These are phyloP conservation scores for Panellus pusillus DNA, from an alignment of 768 basidiomycete species.

Conservation along the genomic window DNA sequence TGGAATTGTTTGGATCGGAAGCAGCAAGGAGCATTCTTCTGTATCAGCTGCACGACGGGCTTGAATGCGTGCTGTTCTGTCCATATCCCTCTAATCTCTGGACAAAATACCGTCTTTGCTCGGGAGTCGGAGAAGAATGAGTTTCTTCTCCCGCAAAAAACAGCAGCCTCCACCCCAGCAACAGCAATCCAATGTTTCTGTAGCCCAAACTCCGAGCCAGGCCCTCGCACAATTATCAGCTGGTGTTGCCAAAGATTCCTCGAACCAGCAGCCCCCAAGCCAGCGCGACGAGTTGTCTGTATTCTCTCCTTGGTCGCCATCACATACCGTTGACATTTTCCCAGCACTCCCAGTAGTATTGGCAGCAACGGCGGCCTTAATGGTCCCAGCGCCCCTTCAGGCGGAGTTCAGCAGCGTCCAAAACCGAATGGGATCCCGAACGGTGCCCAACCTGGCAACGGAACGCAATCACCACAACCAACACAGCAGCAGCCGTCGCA, in stretches of 20 bases:
- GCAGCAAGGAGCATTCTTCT: not conserved
- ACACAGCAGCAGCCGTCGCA: slow-evolving; percentile 24
- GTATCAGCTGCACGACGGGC: no score
- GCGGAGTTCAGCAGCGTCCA: slow-evolving; percentile 10
- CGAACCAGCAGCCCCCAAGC: slow-evolving; percentile 29
- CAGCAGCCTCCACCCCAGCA: slow-evolving; percentile 52
- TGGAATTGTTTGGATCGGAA: no score
- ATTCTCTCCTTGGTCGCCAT: not conserved
- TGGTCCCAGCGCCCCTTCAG: slow-evolving; percentile 11
- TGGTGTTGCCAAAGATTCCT: slow-evolving; percentile 26
- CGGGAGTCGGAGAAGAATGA: slow-evolving; percentile 75
- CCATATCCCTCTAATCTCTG: slow-evolving; percentile 19
- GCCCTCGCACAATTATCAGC: slow-evolving; percentile 60
- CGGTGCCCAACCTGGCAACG: slow-evolving; percentile 1
- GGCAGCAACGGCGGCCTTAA: slow-evolving; percentile 23
- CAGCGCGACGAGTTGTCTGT: slow-evolving; percentile 26
- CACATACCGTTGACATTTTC: slow-evolving; percentile 11
- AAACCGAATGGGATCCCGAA: slow-evolving; percentile 4
- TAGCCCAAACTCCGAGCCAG: slow-evolving; percentile 65
- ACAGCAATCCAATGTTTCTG: slow-evolving; percentile 45
- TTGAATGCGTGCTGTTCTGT: not conserved
- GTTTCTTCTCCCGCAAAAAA: slow-evolving; percentile 93
- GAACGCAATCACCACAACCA: slow-evolving; percentile 13
- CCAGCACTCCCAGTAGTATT: slow-evolving; percentile 25
- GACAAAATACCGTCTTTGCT: slow-evolving; percentile 72